phyloP scores from a whole-genome alignment of 192 early-diverging fungal genomes.

The Coemansia guatemalensis region DNA sequence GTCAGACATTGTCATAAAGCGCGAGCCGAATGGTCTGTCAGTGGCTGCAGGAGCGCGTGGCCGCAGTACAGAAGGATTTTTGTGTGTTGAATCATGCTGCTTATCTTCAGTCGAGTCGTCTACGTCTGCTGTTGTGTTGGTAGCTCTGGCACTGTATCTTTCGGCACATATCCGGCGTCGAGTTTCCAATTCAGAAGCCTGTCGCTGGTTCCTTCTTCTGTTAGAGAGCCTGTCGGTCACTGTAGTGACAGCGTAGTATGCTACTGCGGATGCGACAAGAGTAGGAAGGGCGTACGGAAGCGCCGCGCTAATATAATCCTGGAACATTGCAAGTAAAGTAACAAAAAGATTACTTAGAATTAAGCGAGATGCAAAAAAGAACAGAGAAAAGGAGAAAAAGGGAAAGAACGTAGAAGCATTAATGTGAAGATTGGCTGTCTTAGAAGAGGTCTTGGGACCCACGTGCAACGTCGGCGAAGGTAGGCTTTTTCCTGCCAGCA shows the following conservation, averaged over 20 bases:
- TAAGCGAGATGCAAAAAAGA: slow-evolving; percentile 3
- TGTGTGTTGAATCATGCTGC: neutral
- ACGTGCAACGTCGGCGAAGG: slow-evolving; percentile 47
- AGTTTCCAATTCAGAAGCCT: slow-evolving; percentile 5
- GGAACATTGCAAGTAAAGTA: slow-evolving; percentile 2
- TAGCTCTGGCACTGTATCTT: slow-evolving; percentile 1
- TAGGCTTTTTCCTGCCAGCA: slow-evolving; percentile 22
- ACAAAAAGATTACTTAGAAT: slow-evolving; percentile 1
- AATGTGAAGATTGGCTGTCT: neutral
- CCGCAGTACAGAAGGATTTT: slow-evolving; percentile 14
- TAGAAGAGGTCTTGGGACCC: slow-evolving; percentile 18
- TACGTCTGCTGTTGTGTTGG: neutral
- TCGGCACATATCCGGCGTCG: slow-evolving; percentile 15
- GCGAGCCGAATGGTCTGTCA: slow-evolving; percentile 23
- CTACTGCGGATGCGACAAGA: slow-evolving; percentile 11
- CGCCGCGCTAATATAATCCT: slow-evolving; percentile 2
- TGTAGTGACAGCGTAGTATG: slow-evolving; percentile 5
- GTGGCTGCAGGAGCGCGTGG: slow-evolving; percentile 21
- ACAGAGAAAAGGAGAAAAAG: slow-evolving; percentile 10
- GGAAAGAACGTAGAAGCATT: neutral
- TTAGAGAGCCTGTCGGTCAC: neutral
- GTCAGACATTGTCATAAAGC: slow-evolving; percentile 27
- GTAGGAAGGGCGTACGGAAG: slow-evolving; percentile 27
- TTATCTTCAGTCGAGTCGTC: slow-evolving; percentile 8
- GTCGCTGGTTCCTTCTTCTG: neutral